Evolutionary conservation across 169 alveolate genomes (phyloP), one percentile per base, ranked within the genome.

Genomic region (Babesia bovis): DNA sequence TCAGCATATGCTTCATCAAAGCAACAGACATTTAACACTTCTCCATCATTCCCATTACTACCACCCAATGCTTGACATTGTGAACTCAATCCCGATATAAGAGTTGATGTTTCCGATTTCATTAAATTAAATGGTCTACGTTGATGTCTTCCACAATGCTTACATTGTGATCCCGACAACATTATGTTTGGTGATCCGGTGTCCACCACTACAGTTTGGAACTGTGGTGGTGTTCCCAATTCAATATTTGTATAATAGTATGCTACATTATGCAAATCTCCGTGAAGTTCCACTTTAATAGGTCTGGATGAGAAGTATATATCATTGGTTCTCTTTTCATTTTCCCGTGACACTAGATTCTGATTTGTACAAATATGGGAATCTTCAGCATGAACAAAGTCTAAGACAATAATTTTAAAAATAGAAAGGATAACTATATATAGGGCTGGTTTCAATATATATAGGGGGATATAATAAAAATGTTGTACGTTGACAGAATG

Each of bases 211-310:
- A 84, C 44, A n/a, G 83, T 57, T 19, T 84, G 87, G 21, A 65
- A 60, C 23, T 71, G 86, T 21, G 60, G 69, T 3, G 91, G 93
- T 28, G 77, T 85, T 4, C 93, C 93, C 38, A 88, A 52, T 19
- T 76, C 84, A 25, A 88, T 26, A 40, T 66, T 65, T 17, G 73
- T 32, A 51, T 76, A 88, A 42, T 88, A 84, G 60, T 84, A 88
- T 1, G 93, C 93, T 58, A 66, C 70, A 40, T 88, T 77, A 42
- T 88, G 90, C 28, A 88, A 69, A 63, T 79, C 84, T n/a, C 93
- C 93, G 71, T 84, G 83, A 6, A 81, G 26, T 4, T 47, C 28
- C 25, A 63, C 47, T 6, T 63, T 32, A 28, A 63, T 7, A 12
- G 73, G 61, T 45, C n/a, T 4, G 17, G 25, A 19, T n/a, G 17